These are phyloP conservation scores for Panaeolus cyanescens DNA, from an alignment of 768 basidiomycete species.

Conservation along the genomic window DNA sequence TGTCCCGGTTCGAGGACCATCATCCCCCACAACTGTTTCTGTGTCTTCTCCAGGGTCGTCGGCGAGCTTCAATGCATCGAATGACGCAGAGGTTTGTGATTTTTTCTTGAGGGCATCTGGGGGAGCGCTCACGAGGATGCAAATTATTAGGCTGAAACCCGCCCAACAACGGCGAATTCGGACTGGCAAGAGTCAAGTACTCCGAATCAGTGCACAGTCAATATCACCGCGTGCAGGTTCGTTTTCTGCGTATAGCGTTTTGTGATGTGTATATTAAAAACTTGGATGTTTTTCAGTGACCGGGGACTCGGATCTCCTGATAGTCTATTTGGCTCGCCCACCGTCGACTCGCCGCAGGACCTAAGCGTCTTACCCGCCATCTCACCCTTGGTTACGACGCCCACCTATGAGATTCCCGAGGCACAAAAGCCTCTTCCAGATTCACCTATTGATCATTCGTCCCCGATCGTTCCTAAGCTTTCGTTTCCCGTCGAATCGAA, in stretches of 20 bases:
- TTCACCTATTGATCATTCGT: conserved; percentile 19
- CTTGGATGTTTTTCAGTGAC: conserved; percentile 12
- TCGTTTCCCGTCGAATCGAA: conserved; percentile 7
- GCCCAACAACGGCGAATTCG: conserved; percentile 24
- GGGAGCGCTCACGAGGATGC: not conserved
- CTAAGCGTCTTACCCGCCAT: conserved; percentile 32
- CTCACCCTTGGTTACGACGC: conserved; percentile 34
- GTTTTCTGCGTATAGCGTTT: not conserved
- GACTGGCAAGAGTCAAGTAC: not conserved
- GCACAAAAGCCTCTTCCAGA: conserved; percentile 31
- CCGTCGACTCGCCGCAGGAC: conserved; percentile 35
- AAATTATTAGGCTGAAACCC: conserved; percentile 18
- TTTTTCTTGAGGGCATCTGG: not conserved
- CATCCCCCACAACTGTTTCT: not conserved
- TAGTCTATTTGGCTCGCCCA: conserved; percentile 32
- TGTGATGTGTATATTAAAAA: not conserved
- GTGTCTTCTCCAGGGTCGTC: not conserved
- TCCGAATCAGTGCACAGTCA: conserved; percentile 14
- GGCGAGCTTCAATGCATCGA: not conserved
- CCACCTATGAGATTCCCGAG: conserved; percentile 34
- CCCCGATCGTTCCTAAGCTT: too few relatives aligned
- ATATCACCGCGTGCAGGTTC: conserved; percentile 26
- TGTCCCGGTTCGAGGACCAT: not conserved
- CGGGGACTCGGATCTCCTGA: conserved; percentile 11
- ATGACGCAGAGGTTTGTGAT: not conserved